Conservation (phyloP, 164 flowering plant genomes). For the Annona cherimola region DNA sequence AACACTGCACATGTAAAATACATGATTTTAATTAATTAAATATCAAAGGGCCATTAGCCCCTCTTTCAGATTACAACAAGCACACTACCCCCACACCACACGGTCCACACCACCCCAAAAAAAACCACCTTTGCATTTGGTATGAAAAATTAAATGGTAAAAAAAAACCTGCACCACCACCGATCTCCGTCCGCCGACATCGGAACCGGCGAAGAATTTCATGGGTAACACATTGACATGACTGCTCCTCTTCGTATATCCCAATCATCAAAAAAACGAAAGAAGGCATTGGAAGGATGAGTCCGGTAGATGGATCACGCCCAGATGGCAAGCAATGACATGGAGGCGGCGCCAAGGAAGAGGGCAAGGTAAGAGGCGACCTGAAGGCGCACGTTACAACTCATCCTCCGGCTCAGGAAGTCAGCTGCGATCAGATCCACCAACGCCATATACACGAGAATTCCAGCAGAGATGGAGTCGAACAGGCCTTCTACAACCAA, state of each 20-base stretch:
- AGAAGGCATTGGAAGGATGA: neutral
- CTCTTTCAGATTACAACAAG: too few relatives aligned
- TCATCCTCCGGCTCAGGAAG: slow-evolving; percentile 88
- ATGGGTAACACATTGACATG: too few relatives aligned
- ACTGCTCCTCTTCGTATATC: too few relatives aligned
- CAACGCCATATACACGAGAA: slow-evolving; percentile 84
- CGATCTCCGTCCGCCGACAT: neutral
- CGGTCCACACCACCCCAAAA: too few relatives aligned
- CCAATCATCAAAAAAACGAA: neutral
- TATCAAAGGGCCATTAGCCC: too few relatives aligned
- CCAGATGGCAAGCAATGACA: slow-evolving; percentile 87
- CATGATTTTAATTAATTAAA: too few relatives aligned
- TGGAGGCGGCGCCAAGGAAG: slow-evolving; percentile 69
- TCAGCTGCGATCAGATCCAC: slow-evolving; percentile 95
- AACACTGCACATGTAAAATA: too few relatives aligned
- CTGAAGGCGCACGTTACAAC: slow-evolving; percentile 72
- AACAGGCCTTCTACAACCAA: slow-evolving; percentile 66
- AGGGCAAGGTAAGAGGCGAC: slow-evolving; percentile 64
- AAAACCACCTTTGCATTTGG: too few relatives aligned
- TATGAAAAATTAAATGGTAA: too few relatives aligned
- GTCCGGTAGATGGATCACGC: slow-evolving; percentile 28
- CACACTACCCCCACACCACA: too few relatives aligned
- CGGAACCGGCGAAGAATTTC: neutral
- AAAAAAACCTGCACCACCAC: neutral
- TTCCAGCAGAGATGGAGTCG: slow-evolving; percentile 82